Conservation (phyloP, 257 asterid species). For the Capsicum rhomboideum region DNA sequence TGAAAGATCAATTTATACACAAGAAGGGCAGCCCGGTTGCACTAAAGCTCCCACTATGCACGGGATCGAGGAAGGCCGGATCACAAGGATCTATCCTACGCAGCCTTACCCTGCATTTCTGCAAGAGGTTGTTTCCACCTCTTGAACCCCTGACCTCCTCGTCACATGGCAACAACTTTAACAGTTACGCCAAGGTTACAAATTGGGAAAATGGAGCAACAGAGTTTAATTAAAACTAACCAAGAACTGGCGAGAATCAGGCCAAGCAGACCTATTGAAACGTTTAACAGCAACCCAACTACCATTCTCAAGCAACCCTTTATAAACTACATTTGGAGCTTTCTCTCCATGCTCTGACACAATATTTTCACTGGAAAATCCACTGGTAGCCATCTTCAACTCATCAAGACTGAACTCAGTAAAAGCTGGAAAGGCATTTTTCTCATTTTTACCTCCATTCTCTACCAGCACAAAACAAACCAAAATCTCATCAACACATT, state of each 20-base stretch:
- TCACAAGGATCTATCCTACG: no score
- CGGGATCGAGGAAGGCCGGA: no score
- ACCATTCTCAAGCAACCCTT: slow-evolving; percentile 26
- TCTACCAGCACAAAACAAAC: slow-evolving; percentile 9
- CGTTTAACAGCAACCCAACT: slow-evolving; percentile 38
- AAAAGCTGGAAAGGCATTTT: slow-evolving; percentile 23
- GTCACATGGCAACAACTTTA: no score
- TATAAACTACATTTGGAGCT: slow-evolving; percentile 47
- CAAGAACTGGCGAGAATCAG: slow-evolving; percentile 43
- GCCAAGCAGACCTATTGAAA: slow-evolving; percentile 39
- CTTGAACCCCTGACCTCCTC: no score
- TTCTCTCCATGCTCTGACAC: slow-evolving; percentile 52
- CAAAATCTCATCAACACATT: not conserved
- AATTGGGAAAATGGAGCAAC: not conserved
- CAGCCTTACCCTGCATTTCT: no score
- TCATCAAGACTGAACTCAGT: slow-evolving; percentile 30
- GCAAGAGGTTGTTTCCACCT: no score
- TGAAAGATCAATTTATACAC: not conserved
- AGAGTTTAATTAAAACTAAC: not conserved
- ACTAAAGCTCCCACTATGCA: no score
- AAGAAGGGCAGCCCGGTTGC: not conserved
- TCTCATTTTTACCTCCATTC: slow-evolving; percentile 32
- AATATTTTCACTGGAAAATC: slow-evolving; percentile 31
- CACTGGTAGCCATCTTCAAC: slow-evolving; percentile 30
- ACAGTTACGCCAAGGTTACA: no score